phyloP scores from a whole-genome alignment of 1,139 yeast genomes.

The Nakaseomyces sp. region DNA sequence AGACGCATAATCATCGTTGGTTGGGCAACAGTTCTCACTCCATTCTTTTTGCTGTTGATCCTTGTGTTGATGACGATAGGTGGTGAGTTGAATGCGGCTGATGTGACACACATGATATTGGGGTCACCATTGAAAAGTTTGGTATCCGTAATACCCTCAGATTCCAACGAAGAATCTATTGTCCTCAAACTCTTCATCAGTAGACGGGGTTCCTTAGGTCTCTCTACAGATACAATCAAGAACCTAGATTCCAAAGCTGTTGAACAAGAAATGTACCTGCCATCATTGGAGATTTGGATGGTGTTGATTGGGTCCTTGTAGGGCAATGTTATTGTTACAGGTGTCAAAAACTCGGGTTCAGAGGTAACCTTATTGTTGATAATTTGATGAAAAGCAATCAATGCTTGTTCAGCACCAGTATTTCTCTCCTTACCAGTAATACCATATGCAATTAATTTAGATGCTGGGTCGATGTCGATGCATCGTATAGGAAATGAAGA shows the following conservation, averaged over 20 bases:
- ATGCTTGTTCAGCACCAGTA: constrained; percentile 69
- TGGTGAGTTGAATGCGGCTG: constrained; percentile 50
- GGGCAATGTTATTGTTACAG: constrained; percentile 72
- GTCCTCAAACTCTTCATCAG: constrained; percentile 55
- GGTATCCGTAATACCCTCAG: constrained; percentile 85
- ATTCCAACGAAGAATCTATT: constrained; percentile 56
- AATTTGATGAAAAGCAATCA: constrained; percentile 55
- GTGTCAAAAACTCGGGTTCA: constrained; percentile 28
- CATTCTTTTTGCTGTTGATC: constrained; percentile 33
- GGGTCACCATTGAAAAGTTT: constrained; percentile 56
- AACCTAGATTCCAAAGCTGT: constrained; percentile 77
- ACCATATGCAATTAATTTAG: constrained; percentile 65
- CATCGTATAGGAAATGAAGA: constrained; percentile 75
- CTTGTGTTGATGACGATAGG: constrained; percentile 55
- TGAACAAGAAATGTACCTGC: constrained; percentile 67
- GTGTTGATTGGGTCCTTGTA: constrained; percentile 77
- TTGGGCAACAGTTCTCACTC: constrained; percentile 39
- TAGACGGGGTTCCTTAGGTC: constrained; percentile 59
- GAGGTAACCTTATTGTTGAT: constrained; percentile 17
- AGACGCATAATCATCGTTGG: constrained; percentile 51
- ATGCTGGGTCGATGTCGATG: constrained; percentile 58
- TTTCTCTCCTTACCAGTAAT: constrained; percentile 69
- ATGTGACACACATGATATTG: constrained; percentile 48
- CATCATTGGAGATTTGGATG: constrained; percentile 60
- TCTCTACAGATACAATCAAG: constrained; percentile 60